Conservation (phyloP, 345 rosid species). For the Aethionema arabicum region DNA sequence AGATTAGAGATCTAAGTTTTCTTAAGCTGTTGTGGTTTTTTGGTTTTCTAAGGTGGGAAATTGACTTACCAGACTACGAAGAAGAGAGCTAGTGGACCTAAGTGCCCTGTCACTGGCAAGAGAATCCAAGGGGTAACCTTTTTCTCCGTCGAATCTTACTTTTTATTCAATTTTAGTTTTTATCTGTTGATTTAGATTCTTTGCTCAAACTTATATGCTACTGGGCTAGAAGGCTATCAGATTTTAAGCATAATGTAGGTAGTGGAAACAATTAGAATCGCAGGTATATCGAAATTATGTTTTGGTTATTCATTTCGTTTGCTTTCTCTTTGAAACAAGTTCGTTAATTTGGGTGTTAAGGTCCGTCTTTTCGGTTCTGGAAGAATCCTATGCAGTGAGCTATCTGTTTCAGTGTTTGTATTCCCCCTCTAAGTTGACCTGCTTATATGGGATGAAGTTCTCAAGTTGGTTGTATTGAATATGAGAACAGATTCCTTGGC, state of each 20-base stretch:
- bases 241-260: no score
- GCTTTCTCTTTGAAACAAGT: background rate
- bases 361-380: no score
- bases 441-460: no score
- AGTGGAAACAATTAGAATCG: no score
- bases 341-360: background rate
- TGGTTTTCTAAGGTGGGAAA: conserved; percentile 61
- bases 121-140: conserved; percentile 76
- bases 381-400: background rate
- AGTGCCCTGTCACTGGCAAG: conserved; percentile 86
- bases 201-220: background rate
- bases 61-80: conserved; percentile 80
- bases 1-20: background rate
- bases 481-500: background rate
- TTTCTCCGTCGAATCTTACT: background rate
- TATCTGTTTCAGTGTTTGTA: background rate
- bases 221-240: no score
- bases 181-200: background rate
- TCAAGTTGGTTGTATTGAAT: no score
- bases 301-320: no score
- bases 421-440: background rate
- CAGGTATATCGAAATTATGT: no score
- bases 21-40: background rate
- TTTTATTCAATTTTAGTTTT: background rate
- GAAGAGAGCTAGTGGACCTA: conserved; percentile 89